Evolutionary conservation across 345 rosid species (phyloP).

Genomic region (Limnanthes douglasii): DNA sequence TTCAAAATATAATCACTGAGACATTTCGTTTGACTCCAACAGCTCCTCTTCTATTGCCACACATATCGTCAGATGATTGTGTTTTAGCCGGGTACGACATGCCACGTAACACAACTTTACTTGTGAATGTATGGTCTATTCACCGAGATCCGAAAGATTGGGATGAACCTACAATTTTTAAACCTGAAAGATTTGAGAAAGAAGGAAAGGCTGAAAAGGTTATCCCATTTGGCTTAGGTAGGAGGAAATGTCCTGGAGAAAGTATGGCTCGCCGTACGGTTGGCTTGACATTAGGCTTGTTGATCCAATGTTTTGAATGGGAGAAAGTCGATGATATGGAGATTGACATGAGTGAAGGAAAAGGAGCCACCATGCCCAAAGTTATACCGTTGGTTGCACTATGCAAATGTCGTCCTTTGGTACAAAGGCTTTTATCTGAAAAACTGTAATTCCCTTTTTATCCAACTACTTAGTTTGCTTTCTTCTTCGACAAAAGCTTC

Average conservation of each 20-base stretch:
- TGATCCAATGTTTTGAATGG: conserved; percentile 39
- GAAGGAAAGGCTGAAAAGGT: conserved; percentile 10
- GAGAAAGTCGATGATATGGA: conserved; percentile 14
- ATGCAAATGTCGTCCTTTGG: conserved; percentile 21
- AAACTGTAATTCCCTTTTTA: neutral
- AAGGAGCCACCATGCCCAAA: conserved; percentile 20
- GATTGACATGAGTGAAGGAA: conserved; percentile 26
- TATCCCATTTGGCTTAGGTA: conserved; percentile 25
- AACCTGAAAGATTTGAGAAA: conserved; percentile 30
- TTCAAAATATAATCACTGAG: conserved; percentile 23
- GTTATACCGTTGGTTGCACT: conserved; percentile 10
- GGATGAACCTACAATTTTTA: conserved; percentile 27
- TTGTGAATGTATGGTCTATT: conserved; percentile 38
- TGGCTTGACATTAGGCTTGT: conserved; percentile 14
- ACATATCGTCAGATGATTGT: conserved; percentile 24
- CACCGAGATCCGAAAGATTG: conserved; percentile 30
- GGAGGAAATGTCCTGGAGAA: conserved; percentile 32
- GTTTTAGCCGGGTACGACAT: conserved; percentile 22
- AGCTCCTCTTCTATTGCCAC: conserved; percentile 31
- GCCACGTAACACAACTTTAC: conserved; percentile 25
- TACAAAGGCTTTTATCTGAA: neutral
- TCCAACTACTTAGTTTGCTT: neutral
- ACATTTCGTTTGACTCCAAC: conserved; percentile 26
- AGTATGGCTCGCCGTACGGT: conserved; percentile 19
- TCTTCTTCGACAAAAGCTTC: neutral